phyloP scores from a whole-genome alignment of 2,329 filamentous ascomycete species.

The Madurella mycetomatis region DNA sequence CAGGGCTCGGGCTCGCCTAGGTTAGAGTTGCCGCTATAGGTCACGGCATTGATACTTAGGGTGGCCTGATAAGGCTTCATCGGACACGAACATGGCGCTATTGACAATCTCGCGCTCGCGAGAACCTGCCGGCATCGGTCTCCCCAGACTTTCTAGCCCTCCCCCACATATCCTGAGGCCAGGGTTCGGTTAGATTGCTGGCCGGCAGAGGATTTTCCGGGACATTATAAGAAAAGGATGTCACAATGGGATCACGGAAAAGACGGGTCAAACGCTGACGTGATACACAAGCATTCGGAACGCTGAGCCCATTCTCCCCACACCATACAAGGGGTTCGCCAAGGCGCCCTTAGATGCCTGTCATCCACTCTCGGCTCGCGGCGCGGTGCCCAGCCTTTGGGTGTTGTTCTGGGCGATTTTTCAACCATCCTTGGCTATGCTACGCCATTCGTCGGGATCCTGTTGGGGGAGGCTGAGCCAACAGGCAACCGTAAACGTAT shows the following conservation, averaged over 20 bases:
- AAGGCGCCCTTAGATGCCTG: neutral
- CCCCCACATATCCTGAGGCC: constrained; percentile 13
- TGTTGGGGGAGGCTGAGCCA: constrained; percentile 16
- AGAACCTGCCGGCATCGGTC: constrained; percentile 1
- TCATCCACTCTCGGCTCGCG: neutral
- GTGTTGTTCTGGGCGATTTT: neutral
- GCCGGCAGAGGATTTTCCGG: constrained; percentile 16
- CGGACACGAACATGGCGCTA: too few species aligned
- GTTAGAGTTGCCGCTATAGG: neutral
- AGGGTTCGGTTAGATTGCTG: constrained; percentile 5
- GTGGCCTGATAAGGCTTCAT: too few species aligned
- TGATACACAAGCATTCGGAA: constrained; percentile 12
- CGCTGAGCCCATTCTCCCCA: neutral
- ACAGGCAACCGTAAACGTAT: constrained; percentile 15
- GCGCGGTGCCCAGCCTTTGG: constrained; percentile 4
- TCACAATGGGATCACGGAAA: constrained; percentile 1
- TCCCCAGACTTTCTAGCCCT: constrained; percentile 6
- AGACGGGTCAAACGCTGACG: constrained; percentile 17
- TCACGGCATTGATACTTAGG: neutral
- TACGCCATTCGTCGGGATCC: constrained; percentile 12
- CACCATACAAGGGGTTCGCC: neutral
- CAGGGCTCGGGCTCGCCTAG: neutral
- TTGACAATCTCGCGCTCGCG: too few species aligned
- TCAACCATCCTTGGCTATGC: constrained; percentile 2
- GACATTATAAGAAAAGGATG: neutral